These are phyloP conservation scores for Botrytis paeoniae DNA, from an alignment of 2,329 filamentous ascomycete species.

Conservation along the genomic window DNA sequence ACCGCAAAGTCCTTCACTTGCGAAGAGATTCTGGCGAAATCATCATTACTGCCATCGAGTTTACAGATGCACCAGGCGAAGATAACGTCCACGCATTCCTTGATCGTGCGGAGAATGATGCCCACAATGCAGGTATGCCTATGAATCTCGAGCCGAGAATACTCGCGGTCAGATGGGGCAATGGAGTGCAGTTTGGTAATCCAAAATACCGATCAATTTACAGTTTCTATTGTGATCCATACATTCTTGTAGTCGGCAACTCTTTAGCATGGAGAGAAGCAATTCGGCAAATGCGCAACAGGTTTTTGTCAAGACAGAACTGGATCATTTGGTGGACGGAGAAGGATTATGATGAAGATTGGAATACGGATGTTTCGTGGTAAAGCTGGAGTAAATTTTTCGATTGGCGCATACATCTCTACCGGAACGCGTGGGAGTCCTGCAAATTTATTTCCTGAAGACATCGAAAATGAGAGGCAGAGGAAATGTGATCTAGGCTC, in stretches of 20 bases:
- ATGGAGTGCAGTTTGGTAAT: background rate
- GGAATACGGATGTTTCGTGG: background rate
- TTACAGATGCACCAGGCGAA: background rate
- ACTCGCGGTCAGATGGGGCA: background rate
- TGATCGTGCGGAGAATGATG: conserved; percentile 5
- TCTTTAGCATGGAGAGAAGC: background rate
- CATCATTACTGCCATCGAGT: background rate
- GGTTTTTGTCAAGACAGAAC: background rate
- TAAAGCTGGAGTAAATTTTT: background rate
- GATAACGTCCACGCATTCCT: background rate
- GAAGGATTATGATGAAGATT: background rate
- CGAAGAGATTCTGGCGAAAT: background rate
- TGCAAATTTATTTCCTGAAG: background rate
- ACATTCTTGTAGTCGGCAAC: background rate
- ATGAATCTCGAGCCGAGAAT: background rate
- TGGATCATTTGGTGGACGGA: conserved; percentile 7
- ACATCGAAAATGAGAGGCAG: background rate
- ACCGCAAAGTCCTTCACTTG: background rate
- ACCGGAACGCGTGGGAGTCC: accelerated
- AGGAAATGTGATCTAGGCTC: background rate
- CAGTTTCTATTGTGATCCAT: background rate
- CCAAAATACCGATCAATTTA: background rate
- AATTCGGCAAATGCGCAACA: background rate
- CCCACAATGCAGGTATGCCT: background rate
- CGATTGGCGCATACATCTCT: background rate